Evolutionary conservation across 345 rosid genomes (phyloP).

Genomic region (Xanthoceras sorbifolium): DNA sequence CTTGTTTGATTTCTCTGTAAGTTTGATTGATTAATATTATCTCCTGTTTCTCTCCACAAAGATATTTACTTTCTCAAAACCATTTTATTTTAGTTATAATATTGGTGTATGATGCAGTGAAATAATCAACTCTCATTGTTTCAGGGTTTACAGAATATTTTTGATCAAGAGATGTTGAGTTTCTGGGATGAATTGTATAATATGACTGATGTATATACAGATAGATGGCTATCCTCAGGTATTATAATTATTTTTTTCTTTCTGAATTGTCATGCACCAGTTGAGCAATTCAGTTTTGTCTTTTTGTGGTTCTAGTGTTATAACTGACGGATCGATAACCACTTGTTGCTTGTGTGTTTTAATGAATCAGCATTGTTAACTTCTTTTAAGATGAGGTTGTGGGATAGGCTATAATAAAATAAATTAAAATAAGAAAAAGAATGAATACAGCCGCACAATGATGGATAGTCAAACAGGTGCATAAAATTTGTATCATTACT

Average conservation of each 20-base stretch:
- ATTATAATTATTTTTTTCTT: constrained; percentile 17
- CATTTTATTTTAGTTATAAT: constrained; percentile 1
- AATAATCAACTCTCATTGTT: constrained; percentile 28
- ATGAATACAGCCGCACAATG: neutral
- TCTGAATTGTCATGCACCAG: neutral
- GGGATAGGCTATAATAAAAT: neutral
- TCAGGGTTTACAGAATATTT: constrained; percentile 62
- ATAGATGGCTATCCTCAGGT: constrained; percentile 88
- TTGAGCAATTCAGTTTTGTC: constrained; percentile 12
- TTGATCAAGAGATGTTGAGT: constrained; percentile 50
- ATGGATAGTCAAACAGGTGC: neutral
- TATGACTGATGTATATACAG: constrained; percentile 79
- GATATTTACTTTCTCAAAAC: neutral
- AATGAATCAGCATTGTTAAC: neutral
- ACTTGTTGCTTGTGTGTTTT: neutral
- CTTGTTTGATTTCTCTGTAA: neutral
- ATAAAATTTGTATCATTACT: neutral
- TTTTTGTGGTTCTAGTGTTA: constrained; percentile 4
- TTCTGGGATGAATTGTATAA: constrained; percentile 63
- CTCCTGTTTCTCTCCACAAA: constrained; percentile 1
- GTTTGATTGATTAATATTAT: neutral
- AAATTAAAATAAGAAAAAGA: neutral
- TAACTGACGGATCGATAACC: constrained; percentile 14
- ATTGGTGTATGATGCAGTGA: neutral
- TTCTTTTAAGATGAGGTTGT: neutral